These are phyloP conservation scores for Metschnikowia cubensis DNA, from an alignment of 805 yeast genomes.

Conservation along the genomic window DNA sequence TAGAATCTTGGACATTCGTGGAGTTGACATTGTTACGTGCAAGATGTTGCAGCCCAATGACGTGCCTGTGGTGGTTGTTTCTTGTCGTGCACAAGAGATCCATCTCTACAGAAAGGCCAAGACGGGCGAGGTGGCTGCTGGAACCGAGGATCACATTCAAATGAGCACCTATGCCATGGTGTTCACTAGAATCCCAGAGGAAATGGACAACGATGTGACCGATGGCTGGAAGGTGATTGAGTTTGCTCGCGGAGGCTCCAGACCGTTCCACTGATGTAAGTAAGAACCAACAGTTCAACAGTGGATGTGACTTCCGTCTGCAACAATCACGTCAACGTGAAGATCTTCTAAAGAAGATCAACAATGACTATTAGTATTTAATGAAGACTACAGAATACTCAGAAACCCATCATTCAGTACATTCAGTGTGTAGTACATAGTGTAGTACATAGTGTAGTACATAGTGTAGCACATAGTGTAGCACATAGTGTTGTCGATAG, in stretches of 20 bases:
- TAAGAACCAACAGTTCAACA: too few species aligned
- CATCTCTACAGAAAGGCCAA: conserved; percentile 83
- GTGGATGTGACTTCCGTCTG: not conserved
- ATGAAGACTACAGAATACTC: too few species aligned
- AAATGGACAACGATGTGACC: conserved; percentile 82
- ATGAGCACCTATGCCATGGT: conserved; percentile 96
- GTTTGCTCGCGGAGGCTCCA: conserved; percentile 89
- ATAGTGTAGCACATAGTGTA: too few species aligned
- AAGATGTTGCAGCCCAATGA: conserved; percentile 87
- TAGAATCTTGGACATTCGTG: conserved; percentile 87
- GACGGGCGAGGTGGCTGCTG: conserved; percentile 94
- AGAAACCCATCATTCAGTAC: too few species aligned
- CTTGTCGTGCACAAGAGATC: conserved; percentile 96
- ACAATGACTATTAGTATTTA: too few species aligned
- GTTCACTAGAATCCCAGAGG: conserved; percentile 87
- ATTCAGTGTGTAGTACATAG: too few species aligned
- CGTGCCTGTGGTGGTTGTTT: conserved; percentile 86
- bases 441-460: too few species aligned
- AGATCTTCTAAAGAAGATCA: too few species aligned
- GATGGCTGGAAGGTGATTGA: conserved; percentile 97
- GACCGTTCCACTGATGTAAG: conserved; percentile 53
- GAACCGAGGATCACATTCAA: conserved; percentile 88
- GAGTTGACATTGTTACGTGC: conserved; percentile 86
- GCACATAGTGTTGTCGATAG: too few species aligned
- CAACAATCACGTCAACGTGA: not conserved